These are phyloP conservation scores for Nasturtium officinale DNA, from an alignment of 345 rosid species.

Conservation along the genomic window DNA sequence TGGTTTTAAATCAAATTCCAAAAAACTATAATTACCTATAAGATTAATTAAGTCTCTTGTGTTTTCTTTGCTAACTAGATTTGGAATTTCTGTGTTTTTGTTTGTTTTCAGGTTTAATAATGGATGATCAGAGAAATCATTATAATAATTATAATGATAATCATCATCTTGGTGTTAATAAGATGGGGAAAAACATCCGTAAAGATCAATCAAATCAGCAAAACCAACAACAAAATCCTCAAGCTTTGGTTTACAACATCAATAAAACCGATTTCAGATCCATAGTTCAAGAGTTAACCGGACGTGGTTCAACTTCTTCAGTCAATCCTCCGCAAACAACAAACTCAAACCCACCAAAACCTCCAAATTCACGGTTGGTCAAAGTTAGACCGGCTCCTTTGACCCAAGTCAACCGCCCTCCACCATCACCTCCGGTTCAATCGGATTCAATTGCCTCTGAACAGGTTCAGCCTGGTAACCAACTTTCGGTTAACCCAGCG, in stretches of 20 bases:
- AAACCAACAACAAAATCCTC: conserved; percentile 65
- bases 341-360: conserved; percentile 74
- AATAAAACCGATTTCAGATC: conserved; percentile 89
- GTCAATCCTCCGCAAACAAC: conserved; percentile 53
- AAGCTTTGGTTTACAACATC: conserved; percentile 93
- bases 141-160: conserved; percentile 12
- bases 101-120: conserved; percentile 34
- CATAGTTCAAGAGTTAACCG: conserved; percentile 90
- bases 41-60: neutral
- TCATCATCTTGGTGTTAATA: conserved; percentile 73
- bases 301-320: conserved; percentile 56
- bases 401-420: conserved; percentile 64
- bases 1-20: neutral
- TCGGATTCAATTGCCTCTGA: conserved; percentile 3
- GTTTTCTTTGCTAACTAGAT: neutral
- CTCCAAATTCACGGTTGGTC: conserved; percentile 76
- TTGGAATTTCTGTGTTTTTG: neutral
- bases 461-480: conserved; percentile 29
- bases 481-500: conserved; percentile 27
- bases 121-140: conserved; percentile 78
- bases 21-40: neutral
- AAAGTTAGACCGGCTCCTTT: conserved; percentile 90
- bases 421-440: conserved; percentile 45
- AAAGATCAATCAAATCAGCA: conserved; percentile 85
- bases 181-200: conserved; percentile 76